A percentile compares a stretch with the other conserved stretches of the same genome.
phyloP scores from a whole-genome alignment of 1,284 basidiomycete genomes.

The Rhizoctonia solani region DNA sequence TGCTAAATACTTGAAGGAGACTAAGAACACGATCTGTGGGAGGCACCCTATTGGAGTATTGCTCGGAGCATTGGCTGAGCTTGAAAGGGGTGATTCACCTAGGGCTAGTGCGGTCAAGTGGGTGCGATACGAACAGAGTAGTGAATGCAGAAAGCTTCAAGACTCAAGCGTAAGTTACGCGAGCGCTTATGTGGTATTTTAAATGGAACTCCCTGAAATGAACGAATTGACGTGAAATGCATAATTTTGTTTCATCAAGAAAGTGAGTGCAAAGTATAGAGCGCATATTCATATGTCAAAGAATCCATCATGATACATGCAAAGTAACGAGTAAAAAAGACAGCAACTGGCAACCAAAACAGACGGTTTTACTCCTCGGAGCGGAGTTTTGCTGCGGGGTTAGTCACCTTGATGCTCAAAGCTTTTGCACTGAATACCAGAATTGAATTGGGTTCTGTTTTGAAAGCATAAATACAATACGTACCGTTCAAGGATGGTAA shows the following conservation, averaged over 20 bases:
- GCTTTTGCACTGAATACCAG: conserved; percentile 72
- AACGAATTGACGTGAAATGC: conserved; percentile 7
- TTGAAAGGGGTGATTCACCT: conserved; percentile 56
- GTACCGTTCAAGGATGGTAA: conserved; percentile 86
- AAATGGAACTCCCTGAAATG: conserved; percentile 28
- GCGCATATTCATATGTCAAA: conserved; percentile 27
- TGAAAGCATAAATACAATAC: conserved; percentile 39
- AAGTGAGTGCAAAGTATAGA: conserved; percentile 4
- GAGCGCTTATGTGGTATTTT: conserved; percentile 75
- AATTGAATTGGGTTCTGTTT: neutral
- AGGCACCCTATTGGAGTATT: conserved; percentile 94
- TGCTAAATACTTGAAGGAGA: conserved; percentile 73
- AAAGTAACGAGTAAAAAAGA: conserved; percentile 33
- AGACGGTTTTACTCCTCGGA: conserved; percentile 80
- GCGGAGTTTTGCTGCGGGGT: conserved; percentile 92
- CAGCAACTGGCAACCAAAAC: conserved; percentile 5
- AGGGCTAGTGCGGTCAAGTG: conserved; percentile 58
- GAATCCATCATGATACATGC: conserved; percentile 31
- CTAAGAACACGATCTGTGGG: conserved; percentile 97
- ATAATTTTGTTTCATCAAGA: conserved; percentile 15
- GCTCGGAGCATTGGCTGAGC: conserved; percentile 68
- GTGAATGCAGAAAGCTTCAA: conserved; percentile 63
- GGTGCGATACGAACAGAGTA: conserved; percentile 93
- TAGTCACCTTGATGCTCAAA: conserved; percentile 92
- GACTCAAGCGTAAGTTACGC: conserved; percentile 97